Base-by-base conservation (phyloP, 2,329 filamentous ascomycete genomes). In the Microdochium trichocladiopsis region DNA sequence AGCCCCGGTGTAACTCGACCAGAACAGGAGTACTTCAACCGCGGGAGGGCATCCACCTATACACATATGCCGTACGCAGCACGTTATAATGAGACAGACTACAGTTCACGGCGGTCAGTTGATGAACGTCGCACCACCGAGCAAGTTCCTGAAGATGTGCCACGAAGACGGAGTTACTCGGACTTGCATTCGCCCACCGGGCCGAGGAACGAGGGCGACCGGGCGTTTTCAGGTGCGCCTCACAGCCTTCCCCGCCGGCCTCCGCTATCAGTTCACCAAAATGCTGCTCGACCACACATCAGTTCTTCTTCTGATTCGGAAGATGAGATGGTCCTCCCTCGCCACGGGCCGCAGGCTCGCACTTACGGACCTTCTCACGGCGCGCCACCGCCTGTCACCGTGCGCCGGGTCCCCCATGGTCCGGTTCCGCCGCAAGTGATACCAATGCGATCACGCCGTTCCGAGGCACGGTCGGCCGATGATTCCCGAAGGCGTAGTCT, bases 1-100 rank as follows among this genome's bases (percentile, higher is more conserved):
- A 55, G 47, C 50, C 53, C 51, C 50, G 60, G 57, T 54, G 58
- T 52, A 33, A 56, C 61, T 57, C 59, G 64, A 36, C 65, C 64
- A 1, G 62, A 63, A 41, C 58, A 59, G 25, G 68, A 72, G 43
- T 70, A 69, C 57, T 69, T 70, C 54, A 64, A 48, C 57, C 72
- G 55, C 63, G 70, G 52, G 68, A 70, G 55, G 64, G 66, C 59
- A 54, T 64, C 62, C 55, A 64, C 43, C 63, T 55, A 31, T 70
- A 61, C 47, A 11, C 61, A 55, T 3, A 60, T 63, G 9, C 55
- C 63, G 4, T 60, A 63, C 36, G 21, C 41, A 8, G 41, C 50
- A 59, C 47, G 23, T 3, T 48, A 48, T 28, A 25, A 23, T 25
- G 22, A 5, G 6, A 22, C 22, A 14, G 47, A 25, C 23, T 28